Evolutionary conservation across 495 filamentous ascomycete species (phyloP).

Genomic region (Xylaria cubensis): DNA sequence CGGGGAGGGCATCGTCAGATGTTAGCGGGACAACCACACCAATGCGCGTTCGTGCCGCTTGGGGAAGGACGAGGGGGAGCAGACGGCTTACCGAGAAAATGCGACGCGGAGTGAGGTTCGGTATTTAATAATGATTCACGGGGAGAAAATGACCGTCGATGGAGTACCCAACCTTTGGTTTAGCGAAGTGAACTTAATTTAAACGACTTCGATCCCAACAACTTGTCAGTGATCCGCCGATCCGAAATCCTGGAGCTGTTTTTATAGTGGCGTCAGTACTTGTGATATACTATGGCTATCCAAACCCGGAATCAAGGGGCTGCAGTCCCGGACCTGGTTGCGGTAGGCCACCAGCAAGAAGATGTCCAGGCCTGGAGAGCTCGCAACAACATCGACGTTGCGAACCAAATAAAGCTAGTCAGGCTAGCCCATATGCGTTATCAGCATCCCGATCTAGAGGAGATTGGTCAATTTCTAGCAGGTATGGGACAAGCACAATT

Average conservation of each 20-base stretch:
- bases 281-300: constrained; percentile 9
- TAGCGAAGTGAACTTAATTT: constrained; percentile 13
- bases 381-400: constrained; percentile 24
- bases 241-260: not conserved
- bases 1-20: constrained; percentile 10
- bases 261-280: not conserved
- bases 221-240: not conserved
- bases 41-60: not conserved
- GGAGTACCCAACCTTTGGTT: not conserved
- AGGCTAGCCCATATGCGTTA: constrained; percentile 32
- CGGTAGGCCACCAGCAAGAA: constrained; percentile 26
- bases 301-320: constrained; percentile 19
- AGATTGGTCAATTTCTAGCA: constrained; percentile 30
- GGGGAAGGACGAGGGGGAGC: not conserved
- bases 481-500: constrained; percentile 13
- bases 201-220: not conserved
- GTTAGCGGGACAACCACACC: constrained; percentile 6
- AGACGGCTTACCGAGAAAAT: not conserved
- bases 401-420: constrained; percentile 26
- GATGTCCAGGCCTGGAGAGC: constrained; percentile 21
- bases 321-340: constrained; percentile 22
- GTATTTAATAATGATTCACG: constrained; percentile 19
- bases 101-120: not conserved
- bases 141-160: not conserved
- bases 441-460: constrained; percentile 33